phyloP scores from a whole-genome alignment of 2,329 filamentous ascomycete genomes.

The Verticillium dahliae region DNA sequence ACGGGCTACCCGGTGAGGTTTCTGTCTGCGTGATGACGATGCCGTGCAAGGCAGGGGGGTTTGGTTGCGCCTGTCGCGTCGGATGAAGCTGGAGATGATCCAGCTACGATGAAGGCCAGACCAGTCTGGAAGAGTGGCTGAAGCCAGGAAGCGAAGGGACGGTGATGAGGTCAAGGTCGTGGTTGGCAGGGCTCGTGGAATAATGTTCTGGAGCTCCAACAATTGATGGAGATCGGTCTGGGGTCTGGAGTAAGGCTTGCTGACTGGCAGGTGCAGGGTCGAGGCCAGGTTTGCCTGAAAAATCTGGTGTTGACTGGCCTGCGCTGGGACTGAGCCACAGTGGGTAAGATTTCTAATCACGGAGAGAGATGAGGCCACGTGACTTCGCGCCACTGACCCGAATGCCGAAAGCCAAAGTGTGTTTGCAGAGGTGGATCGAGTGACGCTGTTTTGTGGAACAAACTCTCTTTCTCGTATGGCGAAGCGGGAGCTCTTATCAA shows the following conservation, averaged over 20 bases:
- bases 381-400: not conserved
- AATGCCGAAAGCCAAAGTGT: not conserved
- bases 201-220: not conserved
- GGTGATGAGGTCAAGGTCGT: not conserved
- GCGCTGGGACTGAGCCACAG: not conserved
- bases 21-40: not conserved
- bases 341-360: not conserved
- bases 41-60: not conserved
- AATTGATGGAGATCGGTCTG: not conserved
- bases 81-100: not conserved
- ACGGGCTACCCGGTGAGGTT: constrained; percentile 1
- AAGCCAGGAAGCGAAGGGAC: not conserved
- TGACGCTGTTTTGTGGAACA: not conserved
- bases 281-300: constrained; percentile 18
- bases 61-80: not conserved
- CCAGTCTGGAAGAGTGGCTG: not conserved
- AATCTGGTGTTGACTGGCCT: constrained; percentile 20
- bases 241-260: not conserved
- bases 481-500: not conserved
- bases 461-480: too few species aligned
- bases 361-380: not conserved
- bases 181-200: not conserved
- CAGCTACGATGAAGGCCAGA: not conserved
- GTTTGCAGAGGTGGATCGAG: not conserved
- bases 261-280: not conserved